Conservation (phyloP, 768 basidiomycete genomes). For the Kwoniella sp. region DNA sequence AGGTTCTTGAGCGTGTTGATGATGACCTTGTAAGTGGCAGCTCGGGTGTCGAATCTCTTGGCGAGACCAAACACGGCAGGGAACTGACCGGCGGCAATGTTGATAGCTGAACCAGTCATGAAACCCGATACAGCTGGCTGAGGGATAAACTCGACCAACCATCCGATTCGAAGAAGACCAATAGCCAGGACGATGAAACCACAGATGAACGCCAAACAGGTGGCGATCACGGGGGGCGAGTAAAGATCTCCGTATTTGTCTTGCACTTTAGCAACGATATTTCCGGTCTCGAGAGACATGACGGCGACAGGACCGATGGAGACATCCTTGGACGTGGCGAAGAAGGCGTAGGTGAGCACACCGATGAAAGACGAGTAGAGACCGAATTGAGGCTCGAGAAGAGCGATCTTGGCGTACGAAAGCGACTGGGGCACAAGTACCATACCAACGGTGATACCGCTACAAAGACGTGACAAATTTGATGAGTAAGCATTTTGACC, state of each 20-base stretch:
- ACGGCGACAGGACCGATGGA: conserved; percentile 99
- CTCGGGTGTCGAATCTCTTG: conserved; percentile 78
- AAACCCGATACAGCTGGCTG: conserved; percentile 60
- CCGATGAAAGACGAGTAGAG: conserved; percentile 87
- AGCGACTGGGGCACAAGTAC: conserved; percentile 93
- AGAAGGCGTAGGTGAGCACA: conserved; percentile 61
- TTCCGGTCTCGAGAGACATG: conserved; percentile 84
- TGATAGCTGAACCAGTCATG: conserved; percentile 98
- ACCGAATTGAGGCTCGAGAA: conserved; percentile 82
- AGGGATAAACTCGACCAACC: conserved; percentile 85
- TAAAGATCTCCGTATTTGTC: conserved; percentile 60
- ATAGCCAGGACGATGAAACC: conserved; percentile 90
- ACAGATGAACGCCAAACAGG: conserved; percentile 77
- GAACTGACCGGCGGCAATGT: conserved; percentile 82
- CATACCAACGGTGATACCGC: conserved; percentile 86
- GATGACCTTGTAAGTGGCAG: conserved; percentile 79
- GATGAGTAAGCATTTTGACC: conserved; percentile 14
- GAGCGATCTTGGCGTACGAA: conserved; percentile 73
- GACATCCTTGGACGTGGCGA: conserved; percentile 96
- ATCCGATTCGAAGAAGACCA: conserved; percentile 85
- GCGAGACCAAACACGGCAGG: conserved; percentile 86
- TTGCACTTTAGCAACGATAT: conserved; percentile 73
- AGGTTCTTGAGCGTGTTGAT: conserved; percentile 90
- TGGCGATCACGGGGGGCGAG: conserved; percentile 75
- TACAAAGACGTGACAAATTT: conserved; percentile 15